These are phyloP conservation scores for Alnus glutinosa DNA, from an alignment of 306 rosid genomes.

Conservation along the genomic window DNA sequence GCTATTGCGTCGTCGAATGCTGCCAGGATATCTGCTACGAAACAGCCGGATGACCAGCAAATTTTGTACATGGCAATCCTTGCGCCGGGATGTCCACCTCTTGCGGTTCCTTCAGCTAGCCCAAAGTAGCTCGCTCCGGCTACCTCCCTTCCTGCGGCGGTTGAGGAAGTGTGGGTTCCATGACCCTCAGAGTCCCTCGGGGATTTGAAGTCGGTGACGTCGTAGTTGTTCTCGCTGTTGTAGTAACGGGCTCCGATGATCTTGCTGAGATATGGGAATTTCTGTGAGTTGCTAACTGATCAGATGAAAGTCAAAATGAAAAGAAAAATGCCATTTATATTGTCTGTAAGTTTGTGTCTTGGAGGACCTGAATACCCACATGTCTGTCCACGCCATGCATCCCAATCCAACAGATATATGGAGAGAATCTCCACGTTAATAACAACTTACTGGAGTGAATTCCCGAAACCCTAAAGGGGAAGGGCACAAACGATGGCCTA, in stretches of 20 bases:
- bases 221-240: neutral
- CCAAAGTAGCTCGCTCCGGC: conserved; percentile 30
- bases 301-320: neutral
- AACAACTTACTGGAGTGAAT: too few species aligned
- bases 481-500: too few species aligned
- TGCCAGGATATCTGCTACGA: conserved; percentile 23
- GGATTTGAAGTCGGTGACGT: conserved; percentile 28
- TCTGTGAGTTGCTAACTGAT: neutral
- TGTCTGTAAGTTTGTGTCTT: too few species aligned
- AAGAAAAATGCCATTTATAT: neutral
- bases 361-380: too few species aligned
- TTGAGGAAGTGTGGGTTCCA: conserved; percentile 40
- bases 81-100: conserved; percentile 33
- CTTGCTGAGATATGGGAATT: conserved; percentile 22
- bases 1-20: conserved; percentile 39
- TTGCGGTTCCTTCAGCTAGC: conserved; percentile 32
- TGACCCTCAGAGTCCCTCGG: conserved; percentile 39
- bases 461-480: too few species aligned
- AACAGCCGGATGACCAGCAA: conserved; percentile 31
- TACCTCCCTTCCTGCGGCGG: conserved; percentile 39
- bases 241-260: conserved; percentile 38
- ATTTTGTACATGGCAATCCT: conserved; percentile 38
- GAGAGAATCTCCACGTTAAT: too few species aligned
- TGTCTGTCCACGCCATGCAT: too few species aligned
- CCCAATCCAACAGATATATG: too few species aligned